Conservation (phyloP, 2,329 filamentous ascomycete genomes). For the Fusarium falciforme region DNA sequence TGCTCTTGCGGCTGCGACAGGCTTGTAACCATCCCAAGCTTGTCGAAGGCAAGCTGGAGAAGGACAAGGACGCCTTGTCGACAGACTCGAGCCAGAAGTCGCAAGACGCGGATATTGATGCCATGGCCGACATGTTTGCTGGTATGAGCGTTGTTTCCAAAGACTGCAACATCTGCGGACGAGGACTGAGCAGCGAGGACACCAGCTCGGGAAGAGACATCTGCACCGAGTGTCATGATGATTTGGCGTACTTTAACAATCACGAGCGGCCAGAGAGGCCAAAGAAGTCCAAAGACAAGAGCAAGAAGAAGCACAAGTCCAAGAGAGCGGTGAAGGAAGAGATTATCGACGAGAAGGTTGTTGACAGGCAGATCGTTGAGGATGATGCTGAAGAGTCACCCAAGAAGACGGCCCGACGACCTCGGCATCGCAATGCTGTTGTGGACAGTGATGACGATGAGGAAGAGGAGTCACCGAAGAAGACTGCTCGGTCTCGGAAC, state of each 20-base stretch:
- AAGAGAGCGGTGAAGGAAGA: conserved; percentile 15
- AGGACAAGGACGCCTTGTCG: conserved; percentile 86
- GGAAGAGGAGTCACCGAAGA: conserved; percentile 19
- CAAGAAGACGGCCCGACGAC: conserved; percentile 42
- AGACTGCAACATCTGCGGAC: conserved; percentile 86
- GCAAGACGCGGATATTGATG: conserved; percentile 77
- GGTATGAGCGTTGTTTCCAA: conserved; percentile 82
- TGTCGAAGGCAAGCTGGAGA: conserved; percentile 84
- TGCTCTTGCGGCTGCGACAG: conserved; percentile 90
- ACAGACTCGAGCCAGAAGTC: conserved; percentile 68
- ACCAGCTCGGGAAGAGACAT: conserved; percentile 55
- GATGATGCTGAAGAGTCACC: conserved; percentile 16
- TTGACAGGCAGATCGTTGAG: conserved; percentile 28
- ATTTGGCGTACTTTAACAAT: conserved; percentile 73
- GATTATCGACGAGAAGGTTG: conserved; percentile 26
- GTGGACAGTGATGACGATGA: conserved; percentile 62
- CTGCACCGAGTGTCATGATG: conserved; percentile 80
- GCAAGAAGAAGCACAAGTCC: conserved; percentile 34
- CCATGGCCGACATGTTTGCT: conserved; percentile 86
- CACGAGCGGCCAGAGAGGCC: conserved; percentile 53
- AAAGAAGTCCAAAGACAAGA: conserved; percentile 31
- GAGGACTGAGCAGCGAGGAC: conserved; percentile 67
- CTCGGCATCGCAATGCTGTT: conserved; percentile 66
- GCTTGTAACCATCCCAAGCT: conserved; percentile 95
- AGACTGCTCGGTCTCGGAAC: conserved; percentile 54